Conservation (phyloP, 164 flowering plant species). For the Buxus sempervirens region DNA sequence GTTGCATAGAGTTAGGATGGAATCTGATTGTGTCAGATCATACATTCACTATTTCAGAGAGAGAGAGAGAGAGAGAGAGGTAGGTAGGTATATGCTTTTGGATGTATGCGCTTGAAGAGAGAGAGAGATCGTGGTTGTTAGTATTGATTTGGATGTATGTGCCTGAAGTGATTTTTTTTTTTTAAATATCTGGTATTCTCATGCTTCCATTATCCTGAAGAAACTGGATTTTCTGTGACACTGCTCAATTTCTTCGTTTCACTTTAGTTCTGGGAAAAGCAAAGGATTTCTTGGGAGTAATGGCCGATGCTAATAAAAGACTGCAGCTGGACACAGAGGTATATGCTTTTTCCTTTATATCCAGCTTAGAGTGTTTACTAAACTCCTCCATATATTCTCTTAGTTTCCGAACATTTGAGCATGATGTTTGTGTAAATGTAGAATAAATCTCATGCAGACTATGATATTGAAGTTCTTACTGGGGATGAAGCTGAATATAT, state of each 20-base stretch:
- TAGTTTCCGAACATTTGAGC: background rate
- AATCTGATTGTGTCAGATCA: too few relatives aligned
- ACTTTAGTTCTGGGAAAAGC: slow-evolving; percentile 49
- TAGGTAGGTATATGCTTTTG: too few relatives aligned
- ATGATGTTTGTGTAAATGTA: slow-evolving; percentile 25
- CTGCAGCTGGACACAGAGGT: slow-evolving; percentile 48
- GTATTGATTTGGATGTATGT: too few relatives aligned
- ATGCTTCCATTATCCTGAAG: background rate
- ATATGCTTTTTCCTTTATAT: background rate
- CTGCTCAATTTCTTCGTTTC: background rate
- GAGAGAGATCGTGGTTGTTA: too few relatives aligned
- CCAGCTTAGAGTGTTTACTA: background rate
- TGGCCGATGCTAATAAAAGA: slow-evolving; percentile 50
- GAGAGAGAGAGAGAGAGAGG: too few relatives aligned
- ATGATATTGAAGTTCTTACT: slow-evolving; percentile 49
- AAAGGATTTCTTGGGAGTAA: slow-evolving; percentile 46
- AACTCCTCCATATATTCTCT: background rate
- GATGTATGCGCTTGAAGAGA: too few relatives aligned
- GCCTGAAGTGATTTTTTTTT: too few relatives aligned
- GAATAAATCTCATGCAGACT: slow-evolving; percentile 19
- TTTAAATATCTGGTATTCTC: too few relatives aligned
- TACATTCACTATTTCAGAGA: too few relatives aligned
- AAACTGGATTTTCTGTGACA: background rate
- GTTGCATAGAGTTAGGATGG: too few relatives aligned
- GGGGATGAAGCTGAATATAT: slow-evolving; percentile 55